phyloP scores from a whole-genome alignment of 257 asterid species.

The Solanum bukasovii region DNA sequence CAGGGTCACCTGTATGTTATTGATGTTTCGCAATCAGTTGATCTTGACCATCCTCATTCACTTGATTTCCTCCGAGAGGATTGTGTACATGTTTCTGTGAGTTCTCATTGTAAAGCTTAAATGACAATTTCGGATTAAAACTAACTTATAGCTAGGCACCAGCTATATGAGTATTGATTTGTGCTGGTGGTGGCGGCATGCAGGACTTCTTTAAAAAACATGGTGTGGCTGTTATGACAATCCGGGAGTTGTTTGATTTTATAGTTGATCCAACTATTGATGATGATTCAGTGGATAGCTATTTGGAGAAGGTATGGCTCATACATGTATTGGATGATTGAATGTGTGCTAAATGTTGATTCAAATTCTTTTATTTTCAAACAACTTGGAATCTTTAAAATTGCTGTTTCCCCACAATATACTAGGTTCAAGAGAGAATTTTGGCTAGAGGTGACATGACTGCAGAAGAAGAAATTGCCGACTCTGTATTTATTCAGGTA shows the following conservation, averaged over 20 bases:
- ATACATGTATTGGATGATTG: background rate
- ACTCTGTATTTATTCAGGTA: slow-evolving; percentile 83
- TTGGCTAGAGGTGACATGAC: slow-evolving; percentile 77
- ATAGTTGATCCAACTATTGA: slow-evolving; percentile 75
- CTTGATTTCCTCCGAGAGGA: slow-evolving; percentile 91
- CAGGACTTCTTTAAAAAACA: slow-evolving; percentile 87
- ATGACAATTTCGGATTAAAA: background rate
- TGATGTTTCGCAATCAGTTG: slow-evolving; percentile 94
- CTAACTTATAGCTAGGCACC: background rate
- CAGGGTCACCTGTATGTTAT: slow-evolving; percentile 91
- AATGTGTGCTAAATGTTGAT: background rate
- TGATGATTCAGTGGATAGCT: slow-evolving; percentile 74
- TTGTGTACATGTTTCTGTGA: slow-evolving; percentile 73
- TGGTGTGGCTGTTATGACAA: slow-evolving; percentile 90
- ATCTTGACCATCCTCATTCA: slow-evolving; percentile 95
- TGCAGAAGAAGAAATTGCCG: slow-evolving; percentile 89
- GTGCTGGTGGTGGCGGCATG: background rate
- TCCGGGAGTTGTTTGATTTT: slow-evolving; percentile 79
- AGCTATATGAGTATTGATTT: background rate
- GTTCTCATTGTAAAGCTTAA: slow-evolving; percentile 6
- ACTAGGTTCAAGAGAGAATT: slow-evolving; percentile 66
- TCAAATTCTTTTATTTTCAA: background rate
- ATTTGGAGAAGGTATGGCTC: slow-evolving; percentile 68
- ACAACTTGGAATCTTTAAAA: background rate
- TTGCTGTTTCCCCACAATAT: background rate